Evolutionary conservation across 306 rosid genomes (phyloP).

Genomic region (Lotus japonicus): DNA sequence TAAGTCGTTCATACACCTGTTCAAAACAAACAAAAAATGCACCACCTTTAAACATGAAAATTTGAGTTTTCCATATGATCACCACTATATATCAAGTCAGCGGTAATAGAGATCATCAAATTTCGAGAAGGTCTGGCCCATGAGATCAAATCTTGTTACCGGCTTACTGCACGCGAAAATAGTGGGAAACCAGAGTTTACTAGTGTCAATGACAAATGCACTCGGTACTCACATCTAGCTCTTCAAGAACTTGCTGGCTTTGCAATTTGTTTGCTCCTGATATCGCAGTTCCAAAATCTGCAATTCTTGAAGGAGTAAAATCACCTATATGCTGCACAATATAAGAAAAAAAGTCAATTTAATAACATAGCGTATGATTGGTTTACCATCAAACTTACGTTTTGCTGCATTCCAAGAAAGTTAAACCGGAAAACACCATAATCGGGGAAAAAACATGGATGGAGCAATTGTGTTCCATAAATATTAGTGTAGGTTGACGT

Average conservation of each 20-base stretch:
- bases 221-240: slow-evolving; percentile 90
- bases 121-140: background rate
- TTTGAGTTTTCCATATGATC: background rate
- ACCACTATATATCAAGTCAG: background rate
- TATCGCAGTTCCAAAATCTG: slow-evolving; percentile 99
- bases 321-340: slow-evolving; percentile 93
- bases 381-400: no score
- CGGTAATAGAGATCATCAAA: background rate
- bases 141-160: slow-evolving; percentile 4
- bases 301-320: slow-evolving; percentile 90
- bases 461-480: no score
- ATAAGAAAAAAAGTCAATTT: slow-evolving; percentile 14
- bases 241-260: slow-evolving; percentile 97
- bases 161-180: background rate
- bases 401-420: no score
- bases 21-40: slow-evolving; percentile 21
- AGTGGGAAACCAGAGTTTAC: background rate
- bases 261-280: slow-evolving; percentile 97
- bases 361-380: background rate
- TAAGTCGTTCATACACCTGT: slow-evolving; percentile 83
- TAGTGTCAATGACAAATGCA: slow-evolving; percentile 18
- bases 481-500: no score
- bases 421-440: no score
- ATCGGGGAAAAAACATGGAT: no score
- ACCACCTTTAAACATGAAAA: slow-evolving; percentile 1